Conservation (phyloP, 2,329 filamentous ascomycete species). For the Pseudocercospora macadamiae region DNA sequence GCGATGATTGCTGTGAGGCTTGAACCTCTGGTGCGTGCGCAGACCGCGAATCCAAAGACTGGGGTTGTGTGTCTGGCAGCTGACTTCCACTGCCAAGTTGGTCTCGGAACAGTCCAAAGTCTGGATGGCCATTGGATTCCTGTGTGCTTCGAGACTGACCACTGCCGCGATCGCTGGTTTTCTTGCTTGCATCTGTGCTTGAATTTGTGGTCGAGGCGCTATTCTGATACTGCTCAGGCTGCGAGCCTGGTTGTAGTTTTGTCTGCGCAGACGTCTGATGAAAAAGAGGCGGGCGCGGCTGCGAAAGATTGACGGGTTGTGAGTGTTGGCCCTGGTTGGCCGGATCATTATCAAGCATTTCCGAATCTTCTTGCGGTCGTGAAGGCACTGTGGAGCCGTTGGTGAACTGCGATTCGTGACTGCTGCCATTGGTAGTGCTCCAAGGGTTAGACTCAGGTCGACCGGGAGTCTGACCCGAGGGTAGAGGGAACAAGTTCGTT, state of each 20-base stretch:
- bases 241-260: slow-evolving; percentile 60
- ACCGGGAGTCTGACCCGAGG: slow-evolving; percentile 58
- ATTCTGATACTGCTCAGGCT: slow-evolving; percentile 69
- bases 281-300: slow-evolving; percentile 59
- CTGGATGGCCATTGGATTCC: slow-evolving; percentile 68
- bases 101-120: slow-evolving; percentile 58
- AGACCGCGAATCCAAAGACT: slow-evolving; percentile 41
- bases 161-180: slow-evolving; percentile 64
- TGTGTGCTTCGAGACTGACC: slow-evolving; percentile 69
- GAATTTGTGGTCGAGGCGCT: slow-evolving; percentile 90
- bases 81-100: slow-evolving; percentile 54
- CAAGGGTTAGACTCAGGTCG: slow-evolving; percentile 64
- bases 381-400: slow-evolving; percentile 49
- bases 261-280: slow-evolving; percentile 68
- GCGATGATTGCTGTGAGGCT: slow-evolving; percentile 40
- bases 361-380: slow-evolving; percentile 44
- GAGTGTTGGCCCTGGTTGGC: slow-evolving; percentile 10
- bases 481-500: slow-evolving; percentile 47
- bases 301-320: slow-evolving; percentile 30
- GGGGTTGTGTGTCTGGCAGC: slow-evolving; percentile 65
- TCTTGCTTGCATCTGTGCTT: slow-evolving; percentile 81
- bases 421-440: slow-evolving; percentile 43
- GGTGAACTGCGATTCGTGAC: slow-evolving; percentile 37
- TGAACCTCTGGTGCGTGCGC: slow-evolving; percentile 35
- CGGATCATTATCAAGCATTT: slow-evolving; percentile 45